Percentiles rank a stretch among this genome's conserved stretches.
Conservation (phyloP, 257 asterid genomes). For the Handroanthus guayacan region DNA sequence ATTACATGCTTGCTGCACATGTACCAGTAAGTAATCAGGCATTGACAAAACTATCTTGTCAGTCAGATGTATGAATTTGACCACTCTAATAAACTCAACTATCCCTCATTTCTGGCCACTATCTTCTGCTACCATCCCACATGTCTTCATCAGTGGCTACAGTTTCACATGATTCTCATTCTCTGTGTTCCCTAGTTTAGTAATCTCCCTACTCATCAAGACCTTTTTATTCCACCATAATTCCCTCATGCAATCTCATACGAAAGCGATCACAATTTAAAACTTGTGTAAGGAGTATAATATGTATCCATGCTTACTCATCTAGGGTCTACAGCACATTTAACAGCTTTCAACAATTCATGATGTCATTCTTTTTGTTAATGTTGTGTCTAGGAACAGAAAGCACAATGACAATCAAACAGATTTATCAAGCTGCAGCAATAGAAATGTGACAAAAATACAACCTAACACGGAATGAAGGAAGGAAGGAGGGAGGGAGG, state of each 20-base stretch:
- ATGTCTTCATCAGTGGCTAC: conserved; percentile 19
- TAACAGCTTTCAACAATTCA: conserved; percentile 22
- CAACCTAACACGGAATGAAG: background rate
- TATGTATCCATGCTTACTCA: background rate
- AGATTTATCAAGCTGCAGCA: background rate
- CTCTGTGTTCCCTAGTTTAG: background rate
- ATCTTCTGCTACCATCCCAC: conserved; percentile 11
- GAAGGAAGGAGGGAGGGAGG: background rate
- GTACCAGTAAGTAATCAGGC: conserved; percentile 6
- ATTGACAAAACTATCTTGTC: conserved; percentile 6
- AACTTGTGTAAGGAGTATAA: background rate
- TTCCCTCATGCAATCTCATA: background rate
- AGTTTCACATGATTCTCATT: conserved; percentile 22
- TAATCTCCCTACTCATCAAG: background rate
- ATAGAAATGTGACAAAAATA: conserved; percentile 10
- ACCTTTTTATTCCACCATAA: conserved; percentile 9
- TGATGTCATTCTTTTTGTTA: background rate
- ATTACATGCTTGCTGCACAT: conserved; percentile 10
- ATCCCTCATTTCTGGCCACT: background rate
- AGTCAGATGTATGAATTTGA: background rate
- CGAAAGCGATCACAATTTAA: background rate
- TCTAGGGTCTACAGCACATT: background rate
- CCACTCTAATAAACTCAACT: background rate
- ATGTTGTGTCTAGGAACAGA: conserved; percentile 2
- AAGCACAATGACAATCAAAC: conserved; percentile 12